Evolutionary conservation across 352 stramenopile species (phyloP).

Genomic region (Phytopythium oedochilum): DNA sequence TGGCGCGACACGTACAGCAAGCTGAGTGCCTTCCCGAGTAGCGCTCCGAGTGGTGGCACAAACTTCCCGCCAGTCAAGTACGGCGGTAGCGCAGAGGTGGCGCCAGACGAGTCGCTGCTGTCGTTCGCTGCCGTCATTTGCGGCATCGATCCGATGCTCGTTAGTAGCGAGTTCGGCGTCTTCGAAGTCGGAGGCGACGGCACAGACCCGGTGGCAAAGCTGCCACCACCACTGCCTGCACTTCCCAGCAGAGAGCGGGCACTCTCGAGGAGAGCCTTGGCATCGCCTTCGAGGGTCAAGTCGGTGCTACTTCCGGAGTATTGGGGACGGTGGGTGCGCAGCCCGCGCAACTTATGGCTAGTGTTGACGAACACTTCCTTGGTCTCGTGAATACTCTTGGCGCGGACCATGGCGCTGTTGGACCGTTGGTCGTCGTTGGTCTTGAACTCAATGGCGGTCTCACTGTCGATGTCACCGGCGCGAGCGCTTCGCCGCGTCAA

Average conservation of each 20-base stretch:
- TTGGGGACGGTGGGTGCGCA: constrained; percentile 7
- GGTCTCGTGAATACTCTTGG: constrained; percentile 47
- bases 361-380: constrained; percentile 50
- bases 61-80: constrained; percentile 46
- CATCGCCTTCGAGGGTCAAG: constrained; percentile 1
- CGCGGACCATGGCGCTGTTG: constrained; percentile 12
- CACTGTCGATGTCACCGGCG: background rate
- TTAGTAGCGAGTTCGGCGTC: background rate
- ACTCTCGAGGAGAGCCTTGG: background rate
- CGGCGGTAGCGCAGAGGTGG: background rate
- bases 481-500: background rate
- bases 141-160: background rate
- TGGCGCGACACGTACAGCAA: constrained; percentile 89
- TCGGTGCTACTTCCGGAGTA: constrained; percentile 2
- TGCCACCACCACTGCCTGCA: background rate
- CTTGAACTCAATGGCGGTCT: constrained; percentile 9
- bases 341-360: constrained; percentile 1
- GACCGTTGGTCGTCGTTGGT: constrained; percentile 4
- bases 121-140: background rate
- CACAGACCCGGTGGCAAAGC: background rate
- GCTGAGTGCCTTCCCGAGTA: constrained; percentile 77
- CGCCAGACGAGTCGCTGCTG: background rate
- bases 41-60: constrained; percentile 46
- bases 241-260: background rate
- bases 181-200: background rate